Conservation (phyloP, 1,139 yeast genomes). For the Suzukiozyma palmioleophila region DNA sequence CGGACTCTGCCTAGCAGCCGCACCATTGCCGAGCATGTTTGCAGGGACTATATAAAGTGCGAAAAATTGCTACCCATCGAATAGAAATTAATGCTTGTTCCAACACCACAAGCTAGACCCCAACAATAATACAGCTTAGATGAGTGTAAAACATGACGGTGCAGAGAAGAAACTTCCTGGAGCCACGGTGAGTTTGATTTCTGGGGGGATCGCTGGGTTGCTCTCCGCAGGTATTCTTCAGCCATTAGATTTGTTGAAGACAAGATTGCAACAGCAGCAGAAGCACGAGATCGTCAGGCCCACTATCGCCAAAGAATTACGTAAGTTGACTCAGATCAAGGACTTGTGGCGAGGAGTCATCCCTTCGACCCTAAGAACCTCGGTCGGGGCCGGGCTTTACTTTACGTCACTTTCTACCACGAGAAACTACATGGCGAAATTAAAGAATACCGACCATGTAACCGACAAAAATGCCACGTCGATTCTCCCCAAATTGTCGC, state of each 20-base stretch:
- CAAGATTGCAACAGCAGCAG: slow-evolving; percentile 73
- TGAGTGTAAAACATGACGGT: slow-evolving; percentile 2
- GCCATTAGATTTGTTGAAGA: slow-evolving; percentile 86
- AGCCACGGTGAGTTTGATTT: slow-evolving; percentile 50
- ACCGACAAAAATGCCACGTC: slow-evolving; percentile 16
- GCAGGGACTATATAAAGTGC: too few relatives aligned
- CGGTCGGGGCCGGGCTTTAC: slow-evolving; percentile 86
- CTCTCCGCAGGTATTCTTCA: slow-evolving; percentile 79
- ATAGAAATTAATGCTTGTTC: not conserved
- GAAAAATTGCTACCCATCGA: too few relatives aligned
- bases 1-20: too few relatives aligned
- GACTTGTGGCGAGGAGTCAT: slow-evolving; percentile 91
- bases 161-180: slow-evolving; percentile 9
- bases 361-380: slow-evolving; percentile 86
- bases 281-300: slow-evolving; percentile 36
- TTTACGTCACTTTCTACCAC: slow-evolving; percentile 65
- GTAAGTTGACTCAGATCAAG: slow-evolving; percentile 40
- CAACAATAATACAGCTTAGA: not conserved
- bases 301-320: slow-evolving; percentile 38
- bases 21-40: too few relatives aligned
- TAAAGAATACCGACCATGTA: slow-evolving; percentile 9
- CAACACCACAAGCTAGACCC: not conserved
- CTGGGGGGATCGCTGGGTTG: slow-evolving; percentile 88
- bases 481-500: slow-evolving; percentile 66
- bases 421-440: slow-evolving; percentile 48